Base-by-base conservation (phyloP, 2,329 filamentous ascomycete species). In the Aspergillus thermomutatus region DNA sequence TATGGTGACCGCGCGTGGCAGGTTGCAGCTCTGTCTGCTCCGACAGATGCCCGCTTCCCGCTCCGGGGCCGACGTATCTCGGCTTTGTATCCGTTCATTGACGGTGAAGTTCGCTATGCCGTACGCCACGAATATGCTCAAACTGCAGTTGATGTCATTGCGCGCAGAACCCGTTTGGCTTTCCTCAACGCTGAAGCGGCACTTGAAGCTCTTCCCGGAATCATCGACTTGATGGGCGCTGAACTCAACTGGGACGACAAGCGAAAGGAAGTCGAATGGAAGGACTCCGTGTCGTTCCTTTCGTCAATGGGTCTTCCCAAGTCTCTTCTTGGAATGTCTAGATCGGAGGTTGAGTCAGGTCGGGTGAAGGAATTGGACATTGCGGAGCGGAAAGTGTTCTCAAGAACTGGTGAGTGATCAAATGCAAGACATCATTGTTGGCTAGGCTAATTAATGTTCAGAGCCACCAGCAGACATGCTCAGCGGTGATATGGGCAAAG, bases 1-100 rank as follows among this genome's bases (percentile, higher is more conserved):
- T 97, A 97, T 71, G 92, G 93, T 64, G 92, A 97, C 75, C 86
- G 92, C 56, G 91, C 92, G 21, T 97, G 92, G 92, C 88, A 89
- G 17, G 91, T 97, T 23, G 92, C 90, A 8, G 85, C 90, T 1
- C 81, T 97, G 49, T 93, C 89, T 65, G 80, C 83, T 17, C 87
- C 90, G 0, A 96, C 91, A 0, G 84, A 89, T 56, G 79, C 86
- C 66, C 86, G 91, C 50, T 96, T 92, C 80, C 92, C 92, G 3
- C 87, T 92, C 31, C 84, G 91, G 52, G 92, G 92, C 55, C 85
- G 89, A 74, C 87, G 91, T 60, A 88, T 97, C 60, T 88, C 89
- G 3, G 75, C 83, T 17, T 80, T 96, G 27, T 96, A 96, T 74
- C 91, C 92, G 14, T 96, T 94, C 73, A 86, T 97, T 26, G 92